Evolutionary conservation across 495 filamentous ascomycete genomes (phyloP).

Genomic region (Xylaria longipes): DNA sequence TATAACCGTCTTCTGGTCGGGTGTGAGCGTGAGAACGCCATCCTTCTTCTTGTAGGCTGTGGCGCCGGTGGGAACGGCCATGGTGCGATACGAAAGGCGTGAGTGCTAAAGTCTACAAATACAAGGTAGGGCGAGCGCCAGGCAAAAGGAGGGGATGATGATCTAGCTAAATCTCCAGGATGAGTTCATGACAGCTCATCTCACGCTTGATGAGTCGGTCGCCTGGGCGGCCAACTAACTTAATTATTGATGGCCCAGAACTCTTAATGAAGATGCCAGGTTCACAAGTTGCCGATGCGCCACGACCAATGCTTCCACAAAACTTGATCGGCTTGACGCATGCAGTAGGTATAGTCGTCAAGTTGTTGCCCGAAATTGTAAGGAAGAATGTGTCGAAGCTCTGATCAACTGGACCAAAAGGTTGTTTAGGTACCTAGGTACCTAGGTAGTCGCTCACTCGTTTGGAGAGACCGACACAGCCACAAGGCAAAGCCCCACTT

Average conservation of each 20-base stretch:
- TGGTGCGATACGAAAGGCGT: conserved; percentile 26
- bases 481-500: neutral
- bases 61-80: conserved; percentile 69
- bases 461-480: neutral
- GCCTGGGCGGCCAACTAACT: conserved; percentile 5
- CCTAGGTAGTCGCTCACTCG: too few relatives aligned
- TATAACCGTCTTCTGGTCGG: conserved; percentile 71
- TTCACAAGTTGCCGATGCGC: neutral
- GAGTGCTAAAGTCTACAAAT: conserved; percentile 3
- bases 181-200: conserved; percentile 7
- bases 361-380: neutral
- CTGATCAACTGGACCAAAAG: neutral
- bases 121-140: neutral
- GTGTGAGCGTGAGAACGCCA: conserved; percentile 76
- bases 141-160: neutral
- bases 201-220: conserved; percentile 7
- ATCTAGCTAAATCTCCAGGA: neutral
- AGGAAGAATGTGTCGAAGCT: neutral
- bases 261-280: neutral
- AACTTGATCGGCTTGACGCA: neutral
- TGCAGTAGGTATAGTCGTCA: neutral
- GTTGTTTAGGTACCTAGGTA: too few relatives aligned
- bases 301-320: neutral
- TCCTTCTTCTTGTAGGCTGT: conserved; percentile 96
- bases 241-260: neutral